Evolutionary conservation across 768 basidiomycete genomes (phyloP).

Genomic region (Gymnopilus dilepis): DNA sequence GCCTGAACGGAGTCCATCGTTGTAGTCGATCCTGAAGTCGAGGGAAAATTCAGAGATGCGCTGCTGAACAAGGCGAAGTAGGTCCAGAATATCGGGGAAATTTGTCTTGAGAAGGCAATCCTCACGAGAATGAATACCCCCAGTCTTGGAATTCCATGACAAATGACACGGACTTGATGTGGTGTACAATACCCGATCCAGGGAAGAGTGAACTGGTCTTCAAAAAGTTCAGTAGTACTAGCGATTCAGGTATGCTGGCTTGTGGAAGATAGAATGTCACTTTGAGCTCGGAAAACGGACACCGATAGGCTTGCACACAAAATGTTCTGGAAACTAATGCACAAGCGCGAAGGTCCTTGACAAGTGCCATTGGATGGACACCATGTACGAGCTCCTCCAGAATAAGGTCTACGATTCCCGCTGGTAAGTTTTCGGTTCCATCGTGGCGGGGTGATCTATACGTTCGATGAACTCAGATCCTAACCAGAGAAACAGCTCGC

Average conservation of each 20-base stretch:
- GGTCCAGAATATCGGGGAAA: not conserved
- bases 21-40: not conserved
- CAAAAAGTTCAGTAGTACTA: not conserved
- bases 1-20: not conserved
- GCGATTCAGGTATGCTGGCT: not conserved
- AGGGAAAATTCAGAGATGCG: not conserved
- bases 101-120: not conserved
- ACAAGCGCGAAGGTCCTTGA: not conserved
- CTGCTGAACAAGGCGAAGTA: not conserved
- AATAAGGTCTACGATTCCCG: not conserved
- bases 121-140: not conserved
- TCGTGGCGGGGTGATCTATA: no score
- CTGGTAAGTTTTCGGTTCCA: not conserved
- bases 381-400: not conserved
- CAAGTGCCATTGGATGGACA: not conserved
- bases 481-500: no score
- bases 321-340: not conserved
- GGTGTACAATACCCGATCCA: not conserved
- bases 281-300: not conserved
- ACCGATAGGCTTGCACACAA: not conserved
- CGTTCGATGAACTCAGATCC: not conserved
- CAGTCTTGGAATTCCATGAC: not conserved
- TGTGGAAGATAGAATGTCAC: not conserved
- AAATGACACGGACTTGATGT: not conserved
- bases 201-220: not conserved